Base-by-base conservation (phyloP, 306 rosid species). In the Lathyrus oleraceus region DNA sequence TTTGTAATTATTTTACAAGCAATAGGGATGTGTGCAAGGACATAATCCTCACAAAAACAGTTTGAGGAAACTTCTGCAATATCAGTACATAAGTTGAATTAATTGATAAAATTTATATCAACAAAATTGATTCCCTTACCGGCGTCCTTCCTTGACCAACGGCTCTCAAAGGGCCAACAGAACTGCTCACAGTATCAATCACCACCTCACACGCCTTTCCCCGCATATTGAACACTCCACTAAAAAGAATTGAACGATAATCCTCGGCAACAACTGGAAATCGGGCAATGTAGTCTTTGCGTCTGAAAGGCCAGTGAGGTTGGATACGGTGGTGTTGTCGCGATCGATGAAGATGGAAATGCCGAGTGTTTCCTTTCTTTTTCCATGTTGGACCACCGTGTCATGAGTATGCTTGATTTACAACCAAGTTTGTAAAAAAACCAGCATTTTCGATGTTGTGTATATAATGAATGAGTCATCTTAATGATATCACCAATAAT, bases 401-500 rank as follows among this genome's bases (percentile, higher is more conserved):
- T 49, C 17, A 45, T n/a, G 8, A 0, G 52, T 6, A n/a, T 45
- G 19, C 2, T 19, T 51, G 6, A 12, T 51, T 51, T 51, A 51
- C 57, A 51, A 10, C 1, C 57, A 51, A 10, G 6, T 51, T 8
- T 4, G 27, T 9, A 53, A 11, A 16, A 11, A 16, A 53, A 53
- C 11, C 9, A 10, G 35, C 32, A 11, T 11, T 53, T 23, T 53
- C n/a, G 9, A 3, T 53, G 60, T 4, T 53, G 32, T 21, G 25
- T 53, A 21, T 10, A 21, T 10, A 21, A 11, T 1, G 8, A 72
- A 76, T 54, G 66, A 28, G 5, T 38, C 58, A 44, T 71, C 53
- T 48, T 71, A 36, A 45, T 54, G 15, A 48, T 43, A 25, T 92
- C 81, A 92, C 98, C 98, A 88, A 75, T 86, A 89, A 82, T 92